Percentiles rank a stretch among this genome's conserved stretches.
Evolutionary conservation across 2,329 filamentous ascomycete species (phyloP).

Genomic region (Fusarium avenaceum): DNA sequence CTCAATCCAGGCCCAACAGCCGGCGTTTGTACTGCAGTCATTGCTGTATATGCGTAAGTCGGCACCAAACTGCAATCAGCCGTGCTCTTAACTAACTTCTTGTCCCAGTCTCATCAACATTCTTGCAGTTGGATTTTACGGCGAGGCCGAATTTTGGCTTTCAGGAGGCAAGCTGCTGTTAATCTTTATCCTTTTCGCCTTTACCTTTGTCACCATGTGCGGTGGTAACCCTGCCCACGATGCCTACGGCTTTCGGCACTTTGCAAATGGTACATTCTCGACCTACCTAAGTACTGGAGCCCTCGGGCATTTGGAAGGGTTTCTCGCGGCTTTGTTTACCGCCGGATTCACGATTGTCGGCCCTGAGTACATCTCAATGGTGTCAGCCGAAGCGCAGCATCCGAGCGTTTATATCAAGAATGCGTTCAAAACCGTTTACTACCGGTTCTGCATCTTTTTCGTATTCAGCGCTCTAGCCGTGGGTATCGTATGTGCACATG

Average conservation of each 20-base stretch:
- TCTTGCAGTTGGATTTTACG: conserved; percentile 59
- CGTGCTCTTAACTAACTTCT: neutral
- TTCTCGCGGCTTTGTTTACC: conserved; percentile 72
- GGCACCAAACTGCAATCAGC: no score
- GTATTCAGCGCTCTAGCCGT: conserved; percentile 65
- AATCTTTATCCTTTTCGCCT: conserved; percentile 64
- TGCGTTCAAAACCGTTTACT: conserved; percentile 66
- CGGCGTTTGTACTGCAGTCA: conserved; percentile 60
- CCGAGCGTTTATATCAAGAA: conserved; percentile 69
- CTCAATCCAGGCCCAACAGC: conserved; percentile 53
- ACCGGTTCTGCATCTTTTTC: conserved; percentile 54
- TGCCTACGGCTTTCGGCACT: conserved; percentile 75
- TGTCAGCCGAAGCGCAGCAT: conserved; percentile 74
- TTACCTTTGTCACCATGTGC: conserved; percentile 71
- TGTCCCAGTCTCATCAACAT: conserved; percentile 54
- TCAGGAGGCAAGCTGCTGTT: conserved; percentile 59
- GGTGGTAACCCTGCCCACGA: conserved; percentile 70
- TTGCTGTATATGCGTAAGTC: conserved; percentile 56
- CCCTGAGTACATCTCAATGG: conserved; percentile 72
- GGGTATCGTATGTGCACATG: conserved; percentile 68
- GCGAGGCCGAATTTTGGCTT: conserved; percentile 62
- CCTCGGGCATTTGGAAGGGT: conserved; percentile 75
- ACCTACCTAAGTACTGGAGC: conserved; percentile 69
- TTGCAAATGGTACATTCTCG: conserved; percentile 66
- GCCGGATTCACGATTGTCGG: conserved; percentile 71